These are phyloP conservation scores for Sphagnum tenellum DNA, from an alignment of 225 moss, liverwort and hornwort genomes.

Conservation along the genomic window DNA sequence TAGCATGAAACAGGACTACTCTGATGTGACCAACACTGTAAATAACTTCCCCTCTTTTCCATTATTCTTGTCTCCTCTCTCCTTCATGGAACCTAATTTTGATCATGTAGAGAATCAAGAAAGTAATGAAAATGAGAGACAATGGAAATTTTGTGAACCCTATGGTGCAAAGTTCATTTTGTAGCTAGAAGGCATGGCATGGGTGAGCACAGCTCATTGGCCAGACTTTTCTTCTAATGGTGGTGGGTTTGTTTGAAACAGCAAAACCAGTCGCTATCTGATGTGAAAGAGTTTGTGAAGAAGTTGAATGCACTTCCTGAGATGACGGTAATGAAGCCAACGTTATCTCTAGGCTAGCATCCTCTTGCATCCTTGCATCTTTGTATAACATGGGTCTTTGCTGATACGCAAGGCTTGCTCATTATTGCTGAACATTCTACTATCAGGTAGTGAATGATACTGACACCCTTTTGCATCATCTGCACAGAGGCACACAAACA, in stretches of 20 bases:
- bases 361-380: no score
- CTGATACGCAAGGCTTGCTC: no score
- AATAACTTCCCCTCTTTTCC: background rate
- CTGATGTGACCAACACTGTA: constrained; percentile 72
- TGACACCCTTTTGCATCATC: constrained; percentile 12
- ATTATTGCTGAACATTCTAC: no score
- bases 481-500: constrained; percentile 74
- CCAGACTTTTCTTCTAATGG: background rate
- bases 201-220: background rate
- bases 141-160: no score
- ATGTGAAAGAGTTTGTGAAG: constrained; percentile 97
- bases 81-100: no score
- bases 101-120: no score
- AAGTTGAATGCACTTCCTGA: constrained; percentile 95
- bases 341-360: no score
- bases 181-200: no score
- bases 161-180: no score
- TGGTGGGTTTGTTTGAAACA: constrained; percentile 8
- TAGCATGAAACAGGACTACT: constrained; percentile 91
- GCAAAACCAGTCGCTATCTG: constrained; percentile 94
- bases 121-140: no score
- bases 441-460: background rate
- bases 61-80: no score
- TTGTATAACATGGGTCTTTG: no score
- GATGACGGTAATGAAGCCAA: constrained; percentile 49